phyloP scores from a whole-genome alignment of 169 alveolate species.

The Plasmodium gaboni region DNA sequence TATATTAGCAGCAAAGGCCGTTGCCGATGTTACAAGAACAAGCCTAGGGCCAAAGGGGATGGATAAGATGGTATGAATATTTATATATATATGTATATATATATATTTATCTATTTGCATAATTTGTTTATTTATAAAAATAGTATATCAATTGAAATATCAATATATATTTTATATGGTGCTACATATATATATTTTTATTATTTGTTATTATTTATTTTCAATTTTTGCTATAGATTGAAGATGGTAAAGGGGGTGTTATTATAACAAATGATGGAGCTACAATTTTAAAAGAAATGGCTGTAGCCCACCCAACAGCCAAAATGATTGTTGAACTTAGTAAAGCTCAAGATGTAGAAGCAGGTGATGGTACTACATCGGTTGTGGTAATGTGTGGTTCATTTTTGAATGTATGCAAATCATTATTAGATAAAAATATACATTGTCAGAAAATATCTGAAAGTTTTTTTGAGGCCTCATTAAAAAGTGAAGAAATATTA shows the following conservation, averaged over 20 bases:
- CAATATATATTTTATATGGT: not conserved
- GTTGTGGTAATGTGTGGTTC: slow-evolving; percentile 99
- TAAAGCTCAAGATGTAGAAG: slow-evolving; percentile 99
- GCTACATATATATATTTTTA: not conserved
- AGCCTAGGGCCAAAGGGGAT: slow-evolving; percentile 99
- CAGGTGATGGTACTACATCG: slow-evolving; percentile 99
- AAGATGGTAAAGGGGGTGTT: slow-evolving; percentile 98
- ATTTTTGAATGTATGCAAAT: slow-evolving; percentile 95
- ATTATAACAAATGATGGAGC: slow-evolving; percentile 99
- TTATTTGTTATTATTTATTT: not conserved
- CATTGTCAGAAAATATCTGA: slow-evolving; percentile 98
- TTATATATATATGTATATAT: not conserved
- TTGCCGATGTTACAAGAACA: slow-evolving; percentile 98
- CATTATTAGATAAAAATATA: slow-evolving; percentile 95
- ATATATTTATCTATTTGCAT: not conserved
- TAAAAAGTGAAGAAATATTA: slow-evolving; percentile 91
- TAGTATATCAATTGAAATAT: not conserved
- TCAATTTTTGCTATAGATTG: slow-evolving; percentile 78
- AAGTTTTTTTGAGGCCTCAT: slow-evolving; percentile 94
- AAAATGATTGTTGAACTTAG: slow-evolving; percentile 98
- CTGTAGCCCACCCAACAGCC: slow-evolving; percentile 98
- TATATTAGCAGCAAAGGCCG: slow-evolving; percentile 94
- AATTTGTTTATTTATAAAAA: not conserved
- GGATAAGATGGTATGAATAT: slow-evolving; percentile 97
- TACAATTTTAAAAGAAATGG: slow-evolving; percentile 96